Evolutionary conservation across 2,329 filamentous ascomycete species (phyloP), one percentile per base, ranked within the genome.

Genomic region (Colletotrichum sp.): DNA sequence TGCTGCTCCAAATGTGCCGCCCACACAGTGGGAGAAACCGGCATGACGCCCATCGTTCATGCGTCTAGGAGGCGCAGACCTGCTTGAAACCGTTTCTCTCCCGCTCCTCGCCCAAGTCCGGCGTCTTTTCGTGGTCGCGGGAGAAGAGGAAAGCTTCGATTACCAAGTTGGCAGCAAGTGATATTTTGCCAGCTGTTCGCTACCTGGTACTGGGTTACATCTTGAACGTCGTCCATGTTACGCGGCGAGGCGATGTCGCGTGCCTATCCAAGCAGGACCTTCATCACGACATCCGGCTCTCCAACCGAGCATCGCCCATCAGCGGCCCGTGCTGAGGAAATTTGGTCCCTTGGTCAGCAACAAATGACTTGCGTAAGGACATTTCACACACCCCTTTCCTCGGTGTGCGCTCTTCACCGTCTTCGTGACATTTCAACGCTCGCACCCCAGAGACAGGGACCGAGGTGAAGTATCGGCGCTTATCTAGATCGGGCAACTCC

Each of bases 1-100:
- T 63, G 55, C 61, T 67, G 72, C 34, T 72, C 18, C 15, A 71
- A 71, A 59, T 39, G 48, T 72, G 26, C 52, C 59, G 28, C 26
- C 60, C 67, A 61, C 48, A 18, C 67, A 71, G 34, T 15, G 61
- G 60, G 26, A 71, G 60, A 74, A 74, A 74, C 72, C 61, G 18
- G 34, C 67, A 71, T 71, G 61, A 71, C 34, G 72, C 67, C 60
- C 48, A 36, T 67, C 68, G 24, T 72, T 72, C 63, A 75, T 75
- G 72, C 72, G 67, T 21, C 55, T 55, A 32, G 30, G 68, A 75
- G 68, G 72, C 61, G 72, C 72, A 75, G 72, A 55, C 61, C 39
- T 59, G 68, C 72, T 75, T 75, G 72, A 75, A 75, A 75, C 72
- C 52, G 26, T 72, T 67, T 52, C 60, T 59, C 39, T 64, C 63